phyloP scores from a whole-genome alignment of 2,329 filamentous ascomycete genomes.

The Arthrocladium fulminans region DNA sequence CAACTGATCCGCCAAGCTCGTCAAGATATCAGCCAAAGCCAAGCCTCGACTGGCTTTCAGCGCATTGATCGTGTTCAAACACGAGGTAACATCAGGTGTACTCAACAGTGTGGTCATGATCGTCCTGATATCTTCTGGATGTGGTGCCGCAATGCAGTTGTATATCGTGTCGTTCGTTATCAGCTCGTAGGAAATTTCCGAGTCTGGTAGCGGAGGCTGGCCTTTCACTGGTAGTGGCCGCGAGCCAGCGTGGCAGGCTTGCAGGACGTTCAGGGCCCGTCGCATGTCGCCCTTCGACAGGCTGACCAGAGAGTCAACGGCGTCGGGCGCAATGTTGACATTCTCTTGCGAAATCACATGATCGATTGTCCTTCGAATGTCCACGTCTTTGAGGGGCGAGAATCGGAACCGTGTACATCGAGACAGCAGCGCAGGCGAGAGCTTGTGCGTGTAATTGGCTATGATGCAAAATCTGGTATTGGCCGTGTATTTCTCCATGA shows the following conservation, averaged over 20 bases:
- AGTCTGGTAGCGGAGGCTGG: constrained; percentile 39
- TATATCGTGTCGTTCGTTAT: constrained; percentile 92
- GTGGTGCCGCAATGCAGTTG: constrained; percentile 91
- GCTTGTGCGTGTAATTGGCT: constrained; percentile 97
- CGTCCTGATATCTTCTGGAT: constrained; percentile 74
- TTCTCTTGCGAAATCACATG: constrained; percentile 80
- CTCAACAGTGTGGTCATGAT: constrained; percentile 77
- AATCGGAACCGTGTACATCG: constrained; percentile 93
- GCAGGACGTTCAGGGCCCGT: constrained; percentile 84
- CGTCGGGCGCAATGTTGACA: constrained; percentile 72
- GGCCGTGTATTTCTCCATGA: constrained; percentile 99
- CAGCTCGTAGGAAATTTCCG: constrained; percentile 65
- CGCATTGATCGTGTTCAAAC: constrained; percentile 76
- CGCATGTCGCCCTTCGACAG: constrained; percentile 96
- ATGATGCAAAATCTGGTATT: constrained; percentile 98
- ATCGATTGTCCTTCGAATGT: constrained; percentile 79
- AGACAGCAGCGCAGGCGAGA: constrained; percentile 84
- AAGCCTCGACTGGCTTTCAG: constrained; percentile 79
- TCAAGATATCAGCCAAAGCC: constrained; percentile 88
- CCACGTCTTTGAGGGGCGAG: constrained; percentile 78
- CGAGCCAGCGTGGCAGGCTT: constrained; percentile 93
- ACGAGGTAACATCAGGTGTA: constrained; percentile 81
- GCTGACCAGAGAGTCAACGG: constrained; percentile 71
- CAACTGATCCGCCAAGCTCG: constrained; percentile 73
- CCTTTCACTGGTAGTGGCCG: constrained; percentile 41